Percentiles rank a stretch among this genome's conserved stretches.
Conservation (phyloP, 768 basidiomycete genomes). For the Kwoniella bestiolae region DNA sequence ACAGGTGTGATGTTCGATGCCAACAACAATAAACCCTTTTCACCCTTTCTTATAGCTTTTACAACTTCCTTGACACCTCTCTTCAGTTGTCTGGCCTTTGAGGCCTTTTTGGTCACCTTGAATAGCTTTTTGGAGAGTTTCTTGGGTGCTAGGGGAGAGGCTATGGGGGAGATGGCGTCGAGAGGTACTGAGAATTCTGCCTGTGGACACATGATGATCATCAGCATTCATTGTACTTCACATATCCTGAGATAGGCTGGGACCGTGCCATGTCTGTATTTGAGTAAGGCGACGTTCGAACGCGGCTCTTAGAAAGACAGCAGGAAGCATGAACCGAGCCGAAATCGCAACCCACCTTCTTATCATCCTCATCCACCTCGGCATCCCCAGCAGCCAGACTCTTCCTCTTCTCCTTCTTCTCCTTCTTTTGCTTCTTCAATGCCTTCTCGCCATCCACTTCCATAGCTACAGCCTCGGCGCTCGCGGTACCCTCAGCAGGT, state of each 20-base stretch:
- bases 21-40: conserved; percentile 89
- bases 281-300: too few relatives aligned
- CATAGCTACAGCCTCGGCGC: conserved; percentile 53
- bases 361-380: conserved; percentile 60
- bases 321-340: too few relatives aligned
- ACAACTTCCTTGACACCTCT: conserved; percentile 98
- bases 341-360: conserved; percentile 32
- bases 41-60: conserved; percentile 95
- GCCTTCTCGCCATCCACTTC: conserved; percentile 53
- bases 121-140: conserved; percentile 93
- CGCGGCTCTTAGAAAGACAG: too few relatives aligned
- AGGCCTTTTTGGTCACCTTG: conserved; percentile 93
- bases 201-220: not conserved
- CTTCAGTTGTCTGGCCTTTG: conserved; percentile 92
- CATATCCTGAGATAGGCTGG: too few relatives aligned
- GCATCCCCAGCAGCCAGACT: conserved; percentile 36
- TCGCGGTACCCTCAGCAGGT: conserved; percentile 45
- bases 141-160: conserved; percentile 87
- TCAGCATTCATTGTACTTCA: conserved; percentile 1
- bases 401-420: conserved; percentile 58
- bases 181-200: conserved; percentile 64
- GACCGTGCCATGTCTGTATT: too few relatives aligned
- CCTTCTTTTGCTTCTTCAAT: conserved; percentile 60
- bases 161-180: conserved; percentile 90
- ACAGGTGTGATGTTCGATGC: conserved; percentile 98